These are phyloP conservation scores for Citrullus amarus DNA, from an alignment of 306 rosid species.

Conservation along the genomic window DNA sequence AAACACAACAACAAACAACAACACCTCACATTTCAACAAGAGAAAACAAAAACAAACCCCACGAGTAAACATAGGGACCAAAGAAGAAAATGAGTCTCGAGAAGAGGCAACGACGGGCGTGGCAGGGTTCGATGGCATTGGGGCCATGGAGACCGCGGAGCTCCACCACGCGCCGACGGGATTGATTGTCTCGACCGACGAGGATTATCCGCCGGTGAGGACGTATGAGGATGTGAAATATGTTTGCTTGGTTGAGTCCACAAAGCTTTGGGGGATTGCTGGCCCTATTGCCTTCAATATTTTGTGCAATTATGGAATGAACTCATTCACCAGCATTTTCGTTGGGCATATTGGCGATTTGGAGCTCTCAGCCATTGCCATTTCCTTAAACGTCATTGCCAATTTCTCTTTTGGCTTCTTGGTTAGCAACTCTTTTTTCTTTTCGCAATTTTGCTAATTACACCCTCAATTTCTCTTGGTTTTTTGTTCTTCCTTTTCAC, in stretches of 20 bases:
- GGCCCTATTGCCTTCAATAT: conserved; percentile 72
- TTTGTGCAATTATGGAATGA: conserved; percentile 61
- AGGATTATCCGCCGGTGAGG: conserved; percentile 22
- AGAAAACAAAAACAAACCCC: background rate
- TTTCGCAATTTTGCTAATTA: too few relatives aligned
- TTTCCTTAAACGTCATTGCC: conserved; percentile 62
- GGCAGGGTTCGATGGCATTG: background rate
- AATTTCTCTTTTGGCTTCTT: conserved; percentile 84
- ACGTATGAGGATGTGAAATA: conserved; percentile 9
- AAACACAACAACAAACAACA: background rate
- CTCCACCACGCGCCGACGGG: conserved; percentile 42
- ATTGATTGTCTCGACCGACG: conserved; percentile 20
- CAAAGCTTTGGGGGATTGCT: conserved; percentile 63
- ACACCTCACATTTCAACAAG: background rate
- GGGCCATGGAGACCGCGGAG: conserved; percentile 11
- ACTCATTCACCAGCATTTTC: conserved; percentile 66
- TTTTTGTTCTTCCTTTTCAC: too few relatives aligned
- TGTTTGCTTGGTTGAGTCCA: conserved; percentile 25
- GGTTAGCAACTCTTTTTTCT: conserved; percentile 26
- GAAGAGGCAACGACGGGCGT: conserved; percentile 5
- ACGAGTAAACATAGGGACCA: conserved; percentile 26
- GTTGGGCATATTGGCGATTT: conserved; percentile 71
- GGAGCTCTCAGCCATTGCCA: conserved; percentile 69
- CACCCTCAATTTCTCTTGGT: too few relatives aligned
- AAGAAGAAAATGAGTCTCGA: background rate